These are phyloP conservation scores for Boletus eberwhitei DNA, from an alignment of 768 basidiomycete species.

Conservation along the genomic window DNA sequence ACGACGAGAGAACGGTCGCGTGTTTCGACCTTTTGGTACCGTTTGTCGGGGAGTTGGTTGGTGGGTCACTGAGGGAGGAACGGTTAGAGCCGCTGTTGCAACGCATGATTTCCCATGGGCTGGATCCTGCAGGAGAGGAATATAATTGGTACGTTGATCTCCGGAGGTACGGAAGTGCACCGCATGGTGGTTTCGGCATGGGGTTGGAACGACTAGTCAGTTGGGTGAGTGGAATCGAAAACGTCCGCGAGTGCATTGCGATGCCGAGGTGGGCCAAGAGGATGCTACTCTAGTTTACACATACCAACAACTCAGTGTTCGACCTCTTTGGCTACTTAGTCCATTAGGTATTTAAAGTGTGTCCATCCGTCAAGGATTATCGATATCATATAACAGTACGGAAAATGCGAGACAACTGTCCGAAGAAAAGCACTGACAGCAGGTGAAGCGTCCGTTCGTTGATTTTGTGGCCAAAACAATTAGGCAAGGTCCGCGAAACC, in stretches of 20 bases:
- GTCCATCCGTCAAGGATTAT: background rate
- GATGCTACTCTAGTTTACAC: conserved; percentile 52
- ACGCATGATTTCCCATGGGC: conserved; percentile 47
- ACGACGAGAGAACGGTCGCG: conserved; percentile 61
- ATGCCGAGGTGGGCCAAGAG: conserved; percentile 88
- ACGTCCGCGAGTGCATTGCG: conserved; percentile 89
- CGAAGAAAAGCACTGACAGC: background rate
- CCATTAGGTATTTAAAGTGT: background rate
- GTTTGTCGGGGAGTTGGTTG: conserved; percentile 81
- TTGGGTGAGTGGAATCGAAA: conserved; percentile 84
- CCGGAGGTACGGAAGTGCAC: conserved; percentile 78
- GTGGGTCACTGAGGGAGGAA: conserved; percentile 89
- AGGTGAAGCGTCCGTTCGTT: background rate
- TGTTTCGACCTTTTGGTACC: conserved; percentile 96
- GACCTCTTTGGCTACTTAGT: background rate
- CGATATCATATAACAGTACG: background rate
- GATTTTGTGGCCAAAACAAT: background rate
- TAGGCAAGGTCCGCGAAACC: conserved; percentile 39
- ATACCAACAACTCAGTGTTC: background rate
- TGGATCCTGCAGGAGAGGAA: conserved; percentile 39
- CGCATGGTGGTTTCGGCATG: conserved; percentile 94
- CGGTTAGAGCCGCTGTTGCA: conserved; percentile 48
- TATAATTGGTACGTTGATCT: conserved; percentile 80
- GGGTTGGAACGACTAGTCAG: conserved; percentile 90
- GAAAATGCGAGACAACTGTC: conserved; percentile 1